These are phyloP conservation scores for Liriodendron chinense DNA, from an alignment of 164 flowering plant species.

Conservation along the genomic window DNA sequence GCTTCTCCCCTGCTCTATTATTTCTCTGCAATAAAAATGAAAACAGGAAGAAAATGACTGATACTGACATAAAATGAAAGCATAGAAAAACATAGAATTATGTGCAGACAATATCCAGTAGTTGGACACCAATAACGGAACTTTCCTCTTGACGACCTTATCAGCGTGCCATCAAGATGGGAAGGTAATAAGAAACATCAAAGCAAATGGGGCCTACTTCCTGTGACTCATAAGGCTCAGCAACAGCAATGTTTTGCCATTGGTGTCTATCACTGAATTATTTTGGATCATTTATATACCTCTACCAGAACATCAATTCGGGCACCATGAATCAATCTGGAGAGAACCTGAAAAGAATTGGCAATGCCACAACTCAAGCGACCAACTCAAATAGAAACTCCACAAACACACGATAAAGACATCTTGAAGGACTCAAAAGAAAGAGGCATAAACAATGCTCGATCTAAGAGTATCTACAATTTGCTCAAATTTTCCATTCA, in stretches of 20 bases:
- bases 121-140: background rate
- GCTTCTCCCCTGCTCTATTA: constrained; percentile 11
- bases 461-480: background rate
- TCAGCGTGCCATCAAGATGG: background rate
- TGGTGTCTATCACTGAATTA: background rate
- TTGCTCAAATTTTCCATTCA: background rate
- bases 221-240: background rate
- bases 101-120: background rate
- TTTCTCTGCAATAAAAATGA: constrained; percentile 24
- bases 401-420: background rate
- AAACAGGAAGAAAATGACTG: background rate
- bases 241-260: background rate
- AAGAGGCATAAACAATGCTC: background rate
- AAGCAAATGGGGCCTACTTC: background rate
- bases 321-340: constrained; percentile 63
- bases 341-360: constrained; percentile 36
- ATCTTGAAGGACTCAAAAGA: background rate
- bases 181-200: background rate
- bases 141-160: background rate
- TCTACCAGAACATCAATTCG: constrained; percentile 72
- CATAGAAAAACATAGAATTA: background rate
- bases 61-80: no score
- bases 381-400: constrained; percentile 5
- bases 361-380: constrained; percentile 14
- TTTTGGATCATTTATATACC: constrained; percentile 32